phyloP scores from a whole-genome alignment of 2,329 filamentous ascomycete species.

The Cadophora malorum region DNA sequence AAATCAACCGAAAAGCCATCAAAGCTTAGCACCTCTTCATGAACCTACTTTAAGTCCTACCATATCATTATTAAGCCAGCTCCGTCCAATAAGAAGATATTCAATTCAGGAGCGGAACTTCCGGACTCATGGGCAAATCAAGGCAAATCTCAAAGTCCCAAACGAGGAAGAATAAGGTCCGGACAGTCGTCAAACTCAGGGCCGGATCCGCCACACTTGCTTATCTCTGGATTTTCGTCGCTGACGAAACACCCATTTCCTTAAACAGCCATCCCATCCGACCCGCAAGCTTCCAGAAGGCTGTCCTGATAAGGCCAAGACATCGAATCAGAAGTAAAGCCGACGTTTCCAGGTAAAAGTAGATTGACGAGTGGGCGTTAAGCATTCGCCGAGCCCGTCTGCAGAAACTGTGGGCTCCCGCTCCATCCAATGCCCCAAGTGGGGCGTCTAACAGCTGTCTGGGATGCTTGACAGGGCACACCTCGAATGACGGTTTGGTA shows the following conservation, averaged over 20 bases:
- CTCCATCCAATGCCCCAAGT: constrained; percentile 12
- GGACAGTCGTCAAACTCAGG: neutral
- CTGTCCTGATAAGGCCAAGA: constrained; percentile 21
- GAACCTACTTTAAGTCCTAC: neutral
- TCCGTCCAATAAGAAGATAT: neutral
- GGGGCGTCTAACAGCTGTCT: constrained; percentile 12
- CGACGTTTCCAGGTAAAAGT: constrained; percentile 17
- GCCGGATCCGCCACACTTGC: neutral
- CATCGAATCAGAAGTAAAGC: constrained; percentile 23
- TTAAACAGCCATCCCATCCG: neutral
- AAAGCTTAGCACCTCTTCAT: constrained; percentile 8
- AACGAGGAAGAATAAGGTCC: constrained; percentile 1
- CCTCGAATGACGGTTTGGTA: neutral
- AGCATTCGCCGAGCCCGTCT: constrained; percentile 7
- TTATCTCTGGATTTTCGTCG: constrained; percentile 25
- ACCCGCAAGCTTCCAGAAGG: neutral
- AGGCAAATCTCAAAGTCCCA: neutral
- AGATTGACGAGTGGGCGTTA: constrained; percentile 5
- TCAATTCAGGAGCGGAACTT: neutral
- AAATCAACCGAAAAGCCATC: neutral
- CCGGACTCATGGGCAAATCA: neutral
- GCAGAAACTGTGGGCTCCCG: constrained; percentile 4
- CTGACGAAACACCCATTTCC: constrained; percentile 20
- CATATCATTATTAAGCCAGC: neutral
- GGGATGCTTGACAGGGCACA: constrained; percentile 5